phyloP scores from a whole-genome alignment of 345 rosid species.

The Rhodomyrtus tomentosa region DNA sequence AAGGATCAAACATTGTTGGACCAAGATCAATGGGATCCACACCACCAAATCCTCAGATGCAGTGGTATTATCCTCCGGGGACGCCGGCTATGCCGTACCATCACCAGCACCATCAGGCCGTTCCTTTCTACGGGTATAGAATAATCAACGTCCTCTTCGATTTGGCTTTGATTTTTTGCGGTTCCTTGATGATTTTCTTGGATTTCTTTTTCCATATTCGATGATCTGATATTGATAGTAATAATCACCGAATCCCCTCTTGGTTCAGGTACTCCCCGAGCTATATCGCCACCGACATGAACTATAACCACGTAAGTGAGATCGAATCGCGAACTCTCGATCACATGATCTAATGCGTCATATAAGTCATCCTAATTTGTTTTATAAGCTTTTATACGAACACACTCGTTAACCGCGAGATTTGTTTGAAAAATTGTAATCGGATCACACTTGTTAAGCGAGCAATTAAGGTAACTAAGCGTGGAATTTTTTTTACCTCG shows the following conservation, averaged over 20 bases:
- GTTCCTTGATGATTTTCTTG: background rate
- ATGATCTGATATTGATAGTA: background rate
- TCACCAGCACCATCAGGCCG: conserved; percentile 56
- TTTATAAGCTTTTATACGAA: no score
- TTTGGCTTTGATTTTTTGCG: background rate
- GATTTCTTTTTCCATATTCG: background rate
- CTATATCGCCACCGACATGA: conserved; percentile 49
- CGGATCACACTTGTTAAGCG: background rate
- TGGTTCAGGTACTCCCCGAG: conserved; percentile 57
- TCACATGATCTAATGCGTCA: background rate
- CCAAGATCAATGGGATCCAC: conserved; percentile 42
- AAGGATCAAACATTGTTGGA: conserved; percentile 43
- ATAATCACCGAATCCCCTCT: background rate
- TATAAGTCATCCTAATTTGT: no score
- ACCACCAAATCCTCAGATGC: conserved; percentile 62
- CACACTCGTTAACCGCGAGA: no score
- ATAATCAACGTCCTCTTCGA: background rate
- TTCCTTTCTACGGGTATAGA: conserved; percentile 76
- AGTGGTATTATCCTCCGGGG: conserved; percentile 71
- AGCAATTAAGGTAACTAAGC: background rate
- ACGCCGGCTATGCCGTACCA: conserved; percentile 35
- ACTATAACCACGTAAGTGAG: conserved; percentile 57
- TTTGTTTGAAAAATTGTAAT: background rate
- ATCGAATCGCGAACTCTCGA: background rate
- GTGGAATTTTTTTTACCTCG: background rate